Percentiles rank a stretch among this genome's conserved stretches.
Evolutionary conservation across 345 rosid genomes (phyloP).

Genomic region (Murraya paniculata): DNA sequence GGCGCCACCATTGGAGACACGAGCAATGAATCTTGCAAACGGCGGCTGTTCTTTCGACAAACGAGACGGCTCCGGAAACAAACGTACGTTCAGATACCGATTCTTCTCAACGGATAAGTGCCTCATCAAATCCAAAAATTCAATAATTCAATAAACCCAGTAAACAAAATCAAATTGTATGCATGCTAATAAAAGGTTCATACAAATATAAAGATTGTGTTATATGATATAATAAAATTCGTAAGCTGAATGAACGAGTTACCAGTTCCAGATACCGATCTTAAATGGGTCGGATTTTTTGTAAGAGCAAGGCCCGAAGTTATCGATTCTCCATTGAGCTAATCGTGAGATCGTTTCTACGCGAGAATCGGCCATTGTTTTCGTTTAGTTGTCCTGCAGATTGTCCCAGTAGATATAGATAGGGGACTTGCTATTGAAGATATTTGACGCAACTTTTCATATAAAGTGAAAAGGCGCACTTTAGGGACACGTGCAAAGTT

Average conservation of each 20-base stretch:
- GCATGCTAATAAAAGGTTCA: neutral
- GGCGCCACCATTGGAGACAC: conserved; percentile 58
- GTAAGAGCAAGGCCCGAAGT: conserved; percentile 71
- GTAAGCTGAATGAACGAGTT: neutral
- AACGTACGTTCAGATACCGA: conserved; percentile 60
- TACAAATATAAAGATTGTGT: neutral
- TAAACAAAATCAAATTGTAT: neutral
- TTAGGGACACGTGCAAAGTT: neutral
- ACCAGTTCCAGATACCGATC: conserved; percentile 98
- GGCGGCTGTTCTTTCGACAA: conserved; percentile 79
- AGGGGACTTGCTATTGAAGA: neutral
- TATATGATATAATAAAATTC: neutral
- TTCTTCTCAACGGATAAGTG: conserved; percentile 82
- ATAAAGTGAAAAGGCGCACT: neutral
- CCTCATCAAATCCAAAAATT: conserved; percentile 35
- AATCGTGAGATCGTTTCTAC: conserved; percentile 88
- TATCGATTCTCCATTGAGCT: conserved; percentile 93
- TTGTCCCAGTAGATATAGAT: neutral
- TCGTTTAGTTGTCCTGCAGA: neutral
- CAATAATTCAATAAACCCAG: neutral
- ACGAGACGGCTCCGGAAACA: conserved; percentile 79
- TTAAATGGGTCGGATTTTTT: conserved; percentile 86
- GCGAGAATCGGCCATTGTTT: conserved; percentile 65
- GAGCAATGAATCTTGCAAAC: conserved; percentile 61
- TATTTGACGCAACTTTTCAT: neutral